Evolutionary conservation across 1,284 basidiomycete genomes (phyloP).

Genomic region (Trametes hirsuta): DNA sequence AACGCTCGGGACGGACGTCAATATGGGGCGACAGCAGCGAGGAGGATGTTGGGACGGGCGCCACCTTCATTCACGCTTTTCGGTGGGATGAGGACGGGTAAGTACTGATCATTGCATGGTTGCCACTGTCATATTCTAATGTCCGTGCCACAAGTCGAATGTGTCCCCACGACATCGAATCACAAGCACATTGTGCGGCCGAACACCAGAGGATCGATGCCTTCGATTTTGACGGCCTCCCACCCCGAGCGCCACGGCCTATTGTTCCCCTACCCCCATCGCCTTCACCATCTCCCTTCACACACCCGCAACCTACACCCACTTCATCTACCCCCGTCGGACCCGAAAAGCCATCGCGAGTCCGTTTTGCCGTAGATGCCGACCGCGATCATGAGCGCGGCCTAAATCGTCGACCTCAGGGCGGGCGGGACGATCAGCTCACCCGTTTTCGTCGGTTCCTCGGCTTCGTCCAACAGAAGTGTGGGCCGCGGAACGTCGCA

Average conservation of each 20-base stretch:
- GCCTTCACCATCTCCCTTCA: background rate
- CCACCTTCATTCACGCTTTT: slow-evolving; percentile 60
- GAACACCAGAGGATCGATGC: slow-evolving; percentile 46
- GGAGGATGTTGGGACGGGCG: slow-evolving; percentile 43
- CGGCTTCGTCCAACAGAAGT: slow-evolving; percentile 32
- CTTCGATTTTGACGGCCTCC: slow-evolving; percentile 66
- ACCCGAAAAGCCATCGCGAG: slow-evolving; percentile 18
- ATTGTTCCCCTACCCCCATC: background rate
- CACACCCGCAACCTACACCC: background rate
- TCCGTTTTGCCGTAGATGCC: slow-evolving; percentile 15
- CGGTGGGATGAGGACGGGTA: slow-evolving; percentile 42
- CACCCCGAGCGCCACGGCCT: slow-evolving; percentile 13
- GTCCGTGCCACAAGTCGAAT: background rate
- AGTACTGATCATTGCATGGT: background rate
- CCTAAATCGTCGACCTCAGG: background rate
- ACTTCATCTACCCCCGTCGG: background rate
- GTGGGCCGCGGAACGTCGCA: slow-evolving; percentile 36
- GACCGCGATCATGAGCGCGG: background rate
- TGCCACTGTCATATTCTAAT: background rate
- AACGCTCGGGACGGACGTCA: slow-evolving; percentile 16
- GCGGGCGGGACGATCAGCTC: slow-evolving; percentile 9
- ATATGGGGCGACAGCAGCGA: slow-evolving; percentile 26
- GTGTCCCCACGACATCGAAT: slow-evolving; percentile 27
- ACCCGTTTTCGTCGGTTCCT: slow-evolving; percentile 28
- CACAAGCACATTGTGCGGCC: slow-evolving; percentile 21